Conservation (phyloP, 2,329 filamentous ascomycete genomes). For the Nothophaeocryptopus gaeumannii region DNA sequence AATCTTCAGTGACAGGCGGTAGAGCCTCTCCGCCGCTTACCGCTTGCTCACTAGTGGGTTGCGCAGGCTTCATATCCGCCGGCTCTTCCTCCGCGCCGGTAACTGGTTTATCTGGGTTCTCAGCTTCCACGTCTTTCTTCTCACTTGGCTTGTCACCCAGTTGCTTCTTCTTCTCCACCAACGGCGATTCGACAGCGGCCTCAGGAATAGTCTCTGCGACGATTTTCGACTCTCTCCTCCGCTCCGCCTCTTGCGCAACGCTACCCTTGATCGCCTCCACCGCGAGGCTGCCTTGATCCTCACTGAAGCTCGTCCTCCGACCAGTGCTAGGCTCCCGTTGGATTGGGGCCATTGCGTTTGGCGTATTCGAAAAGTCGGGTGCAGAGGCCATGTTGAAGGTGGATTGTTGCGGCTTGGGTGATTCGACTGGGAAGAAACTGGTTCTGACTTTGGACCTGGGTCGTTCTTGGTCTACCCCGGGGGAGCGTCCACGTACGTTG, state of each 20-base stretch:
- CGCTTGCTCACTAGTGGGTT: slow-evolving; percentile 37
- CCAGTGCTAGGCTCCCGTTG: slow-evolving; percentile 26
- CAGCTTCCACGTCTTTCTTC: slow-evolving; percentile 27
- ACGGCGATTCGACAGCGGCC: slow-evolving; percentile 40
- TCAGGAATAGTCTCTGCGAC: slow-evolving; percentile 43
- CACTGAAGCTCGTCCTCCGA: slow-evolving; percentile 42
- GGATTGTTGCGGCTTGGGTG: slow-evolving; percentile 15
- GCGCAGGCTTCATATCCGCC: slow-evolving; percentile 40
- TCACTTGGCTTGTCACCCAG: slow-evolving; percentile 7
- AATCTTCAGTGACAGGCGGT: slow-evolving; percentile 34
- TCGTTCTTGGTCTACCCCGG: slow-evolving; percentile 33
- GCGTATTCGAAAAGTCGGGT: slow-evolving; percentile 11
- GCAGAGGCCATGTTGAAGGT: slow-evolving; percentile 20
- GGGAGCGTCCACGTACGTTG: slow-evolving; percentile 43
- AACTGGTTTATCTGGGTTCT: slow-evolving; percentile 45
- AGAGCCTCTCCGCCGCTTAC: slow-evolving; percentile 41
- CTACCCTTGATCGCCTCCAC: slow-evolving; percentile 40
- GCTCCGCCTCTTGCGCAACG: slow-evolving; percentile 41
- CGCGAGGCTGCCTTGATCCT: slow-evolving; percentile 34
- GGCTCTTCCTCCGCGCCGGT: slow-evolving; percentile 44
- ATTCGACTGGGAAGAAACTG: slow-evolving; percentile 49
- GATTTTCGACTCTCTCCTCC: slow-evolving; percentile 36
- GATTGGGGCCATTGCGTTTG: slow-evolving; percentile 16
- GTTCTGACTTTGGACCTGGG: slow-evolving; percentile 47
- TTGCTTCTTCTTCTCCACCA: slow-evolving; percentile 27